A percentile compares a stretch with the other conserved stretches of the same genome.
phyloP scores from a whole-genome alignment of 352 stramenopile genomes.

The Globisporangium viniferum region DNA sequence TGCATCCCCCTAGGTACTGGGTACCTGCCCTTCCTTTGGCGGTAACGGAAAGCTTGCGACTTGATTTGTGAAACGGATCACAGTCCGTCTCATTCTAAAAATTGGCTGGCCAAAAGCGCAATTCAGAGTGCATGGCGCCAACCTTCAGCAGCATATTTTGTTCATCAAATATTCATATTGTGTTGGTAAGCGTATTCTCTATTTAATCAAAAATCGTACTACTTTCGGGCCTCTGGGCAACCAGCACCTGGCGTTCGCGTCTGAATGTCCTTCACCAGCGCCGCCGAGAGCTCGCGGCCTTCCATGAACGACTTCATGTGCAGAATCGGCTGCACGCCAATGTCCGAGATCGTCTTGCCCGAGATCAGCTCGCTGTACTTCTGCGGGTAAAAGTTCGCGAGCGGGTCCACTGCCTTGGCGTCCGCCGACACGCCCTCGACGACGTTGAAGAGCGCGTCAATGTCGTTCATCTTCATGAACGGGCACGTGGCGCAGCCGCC shows the following conservation, averaged over 20 bases:
- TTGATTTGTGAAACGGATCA: conserved; percentile 1
- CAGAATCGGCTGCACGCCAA: conserved; percentile 95
- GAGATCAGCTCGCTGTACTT: conserved; percentile 90
- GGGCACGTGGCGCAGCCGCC: conserved; percentile 96
- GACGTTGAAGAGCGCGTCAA: conserved; percentile 95
- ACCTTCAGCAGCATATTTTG: too few species aligned
- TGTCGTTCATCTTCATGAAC: conserved; percentile 99
- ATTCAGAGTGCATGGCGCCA: too few species aligned
- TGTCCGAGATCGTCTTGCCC: conserved; percentile 87
- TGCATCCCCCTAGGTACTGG: not conserved
- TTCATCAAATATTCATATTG: not conserved
- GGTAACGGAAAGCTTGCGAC: conserved; percentile 2
- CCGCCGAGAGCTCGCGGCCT: conserved; percentile 72
- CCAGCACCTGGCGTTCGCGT: conserved; percentile 50
- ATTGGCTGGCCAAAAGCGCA: not conserved
- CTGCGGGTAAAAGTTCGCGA: conserved; percentile 90
- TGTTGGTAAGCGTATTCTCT: not conserved
- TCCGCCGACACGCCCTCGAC: conserved; percentile 54
- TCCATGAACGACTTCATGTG: conserved; percentile 97
- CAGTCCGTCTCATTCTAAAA: not conserved
- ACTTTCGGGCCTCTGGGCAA: conserved; percentile 39
- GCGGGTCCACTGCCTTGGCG: conserved; percentile 35
- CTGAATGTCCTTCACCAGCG: conserved; percentile 85
- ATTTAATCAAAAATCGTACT: not conserved
- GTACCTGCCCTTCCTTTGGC: not conserved